phyloP scores from a whole-genome alignment of 805 yeast species.

The Pichia scutulata region DNA sequence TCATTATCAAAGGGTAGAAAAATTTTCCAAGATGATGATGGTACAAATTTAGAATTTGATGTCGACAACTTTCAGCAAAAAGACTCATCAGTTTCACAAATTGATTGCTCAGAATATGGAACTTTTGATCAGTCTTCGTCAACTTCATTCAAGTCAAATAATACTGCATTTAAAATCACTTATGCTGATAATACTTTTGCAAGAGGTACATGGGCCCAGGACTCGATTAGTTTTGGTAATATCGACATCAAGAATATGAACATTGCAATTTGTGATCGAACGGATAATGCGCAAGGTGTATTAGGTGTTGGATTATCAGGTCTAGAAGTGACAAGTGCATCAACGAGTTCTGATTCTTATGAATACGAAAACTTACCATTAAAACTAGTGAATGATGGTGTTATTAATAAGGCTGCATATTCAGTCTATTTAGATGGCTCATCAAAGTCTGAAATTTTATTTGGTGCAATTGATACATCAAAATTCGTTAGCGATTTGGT shows the following conservation, averaged over 20 bases:
- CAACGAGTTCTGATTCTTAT: constrained; percentile 20
- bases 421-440: constrained; percentile 52
- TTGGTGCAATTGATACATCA: constrained; percentile 65
- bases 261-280: constrained; percentile 65
- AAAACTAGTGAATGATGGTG: constrained; percentile 49
- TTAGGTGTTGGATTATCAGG: constrained; percentile 66
- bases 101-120: constrained; percentile 40
- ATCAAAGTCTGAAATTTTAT: constrained; percentile 49
- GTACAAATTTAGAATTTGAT: neutral
- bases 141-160: constrained; percentile 32
- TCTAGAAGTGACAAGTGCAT: constrained; percentile 48
- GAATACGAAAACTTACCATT: constrained; percentile 62
- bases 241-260: constrained; percentile 43
- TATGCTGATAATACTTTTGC: constrained; percentile 47
- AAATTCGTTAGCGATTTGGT: constrained; percentile 48
- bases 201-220: constrained; percentile 53
- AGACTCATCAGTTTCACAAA: neutral
- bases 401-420: constrained; percentile 47
- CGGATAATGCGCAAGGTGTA: constrained; percentile 63
- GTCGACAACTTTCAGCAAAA: neutral
- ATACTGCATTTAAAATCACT: constrained; percentile 34
- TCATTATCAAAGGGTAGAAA: constrained; percentile 5
- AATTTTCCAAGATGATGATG: neutral
- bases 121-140: constrained; percentile 39
- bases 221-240: constrained; percentile 46